Base-by-base conservation (phyloP, 352 stramenopile species). In the Phytophthora europaea region DNA sequence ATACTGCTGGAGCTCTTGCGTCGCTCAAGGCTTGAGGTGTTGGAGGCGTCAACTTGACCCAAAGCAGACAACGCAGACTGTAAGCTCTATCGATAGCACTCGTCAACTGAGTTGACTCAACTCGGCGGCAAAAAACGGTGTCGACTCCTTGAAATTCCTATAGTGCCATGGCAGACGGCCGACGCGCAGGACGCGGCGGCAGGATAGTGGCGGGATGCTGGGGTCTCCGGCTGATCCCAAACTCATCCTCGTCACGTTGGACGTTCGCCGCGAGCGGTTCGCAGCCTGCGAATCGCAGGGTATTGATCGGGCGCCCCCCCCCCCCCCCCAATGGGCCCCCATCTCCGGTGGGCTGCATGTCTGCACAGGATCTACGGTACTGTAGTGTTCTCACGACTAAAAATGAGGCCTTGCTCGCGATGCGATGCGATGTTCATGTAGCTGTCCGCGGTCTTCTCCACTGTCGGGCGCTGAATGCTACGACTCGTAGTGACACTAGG, bases 111-210 rank as follows among this genome's bases (percentile, higher is more conserved):
- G 28, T 31, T 31, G 28, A 31, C 4, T 50, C 43, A 50, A 50
- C 18, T 50, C 18, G 43, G 43, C 5, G 43, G 43, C 43, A 10
- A 22, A 34, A 45, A 13, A 15, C 12, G 33, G 33, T 40, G 34
- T 40, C 34, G 9, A 10, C 0, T 40, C 9, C 9, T 31, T 31
- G 28, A 0, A 5, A 7, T 31, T 31, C 8, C 34, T 5, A 10
- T 38, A 38, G 33, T 40, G 34, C 34, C 38, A n/a, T 18, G 36
- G 28, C 40, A 12, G 34, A 20, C 22, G 34, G 55, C 26, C 63
- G 68, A 75, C 61, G 61, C 68, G 68, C 54, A 54, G 55, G 61
- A 75, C 61, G 61, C 62, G 68, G 61, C 55, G 16, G 2, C 20
- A 33, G 7, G n/a, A n/a, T 56, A 75, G 53, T 75, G 67, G 67